Base-by-base conservation (phyloP, 169 alveolate genomes). In the Eimeria maxima region DNA sequence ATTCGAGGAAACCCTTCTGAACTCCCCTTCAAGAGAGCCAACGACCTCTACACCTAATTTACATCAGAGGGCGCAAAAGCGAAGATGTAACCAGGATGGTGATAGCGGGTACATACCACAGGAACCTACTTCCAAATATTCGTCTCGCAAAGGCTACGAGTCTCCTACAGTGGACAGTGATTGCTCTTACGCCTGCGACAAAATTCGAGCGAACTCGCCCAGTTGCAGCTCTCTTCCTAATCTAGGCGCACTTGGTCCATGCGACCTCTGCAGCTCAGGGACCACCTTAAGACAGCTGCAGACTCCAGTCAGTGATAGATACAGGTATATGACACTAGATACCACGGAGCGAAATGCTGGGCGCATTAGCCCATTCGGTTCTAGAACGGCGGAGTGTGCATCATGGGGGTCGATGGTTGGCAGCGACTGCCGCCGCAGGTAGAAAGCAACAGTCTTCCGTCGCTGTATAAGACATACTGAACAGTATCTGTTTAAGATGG, bases 191-290 rank as follows among this genome's bases (percentile, higher is more conserved):
- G 29, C 44, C 63, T 87, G 78, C 67, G 47, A 50, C 20, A 87
- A 44, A 44, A 63, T 42, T 44, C 42, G 63, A 57, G 45, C 93
- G 29, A 87, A 53, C 33, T 60, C 71, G 83, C 81, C 74, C 44
- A 29, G 53, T 42, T 87, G 67, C 93, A 87, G 65, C 67, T 87
- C 93, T 63, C 65, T 87, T 33, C 93, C 93, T 22, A 55, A 87
- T 71, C 83, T 87, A 3, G 93, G 93, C 44, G 93, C 93, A 18
- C 80, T 87, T 47, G 93, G 93, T 47, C 93, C 93, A 63, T 87
- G 93, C 83, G 71, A 63, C 81, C 83, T 55, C 33, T 87, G 93
- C 93, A 60, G 18, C 83, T 87, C 93, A 60, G 81, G 71, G 67
- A 45, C 78, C 50, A 16, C 65, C 20, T 57, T 60, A 0, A 87